Evolutionary conservation across 2,329 filamentous ascomycete species (phyloP), one percentile per base, ranked within the genome.

Genomic region (Ustulina deusta): DNA sequence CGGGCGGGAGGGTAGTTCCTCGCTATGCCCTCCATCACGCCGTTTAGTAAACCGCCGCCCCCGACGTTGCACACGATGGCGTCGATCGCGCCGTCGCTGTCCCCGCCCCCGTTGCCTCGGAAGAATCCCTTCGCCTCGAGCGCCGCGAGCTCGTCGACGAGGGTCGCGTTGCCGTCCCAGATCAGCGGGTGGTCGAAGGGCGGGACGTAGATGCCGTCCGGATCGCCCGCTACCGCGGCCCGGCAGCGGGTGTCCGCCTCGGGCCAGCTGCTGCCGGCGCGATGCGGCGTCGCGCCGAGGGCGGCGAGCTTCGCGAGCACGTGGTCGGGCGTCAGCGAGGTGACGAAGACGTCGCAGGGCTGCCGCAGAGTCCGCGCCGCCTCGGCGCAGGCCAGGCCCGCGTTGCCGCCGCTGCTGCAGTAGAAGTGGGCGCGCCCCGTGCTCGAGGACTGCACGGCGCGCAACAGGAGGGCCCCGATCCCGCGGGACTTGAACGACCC

Each of bases 401-500:
- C 93, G 76, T 97, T 97, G 65, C 93, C 93, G 66, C 92, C 93
- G 2, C 89, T 92, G 13, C 90, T 91, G 75, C 87, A 91, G 82
- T 93, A 96, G 85, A 96, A 95, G 82, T 92, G 91, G 1, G 84
- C 81, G 6, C 78, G 71, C 25, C 77, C 74, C 1, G 74, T 40
- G 13, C 32, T 20, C 32, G 81, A 71, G 46, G 65, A 63, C 57
- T 69, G 66, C 22, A 76, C 68, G 29, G 74, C 71, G 78, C 72
- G 82, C 56, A 87, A 83, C 76, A 93, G 90, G 77, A 92, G 86
- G 78, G 92, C 87, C 57, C 92, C 92, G 69, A 95, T 88, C 34
- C 91, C 92, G 72, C 89, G 86, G 54, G 92, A 94, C 79, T 97
- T 96, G 88, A 97, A 97, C 44, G 92, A 94, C 70, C 92, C 92